These are phyloP conservation scores for Stropharia rugosoannulata DNA, from an alignment of 768 basidiomycete species.

Conservation along the genomic window DNA sequence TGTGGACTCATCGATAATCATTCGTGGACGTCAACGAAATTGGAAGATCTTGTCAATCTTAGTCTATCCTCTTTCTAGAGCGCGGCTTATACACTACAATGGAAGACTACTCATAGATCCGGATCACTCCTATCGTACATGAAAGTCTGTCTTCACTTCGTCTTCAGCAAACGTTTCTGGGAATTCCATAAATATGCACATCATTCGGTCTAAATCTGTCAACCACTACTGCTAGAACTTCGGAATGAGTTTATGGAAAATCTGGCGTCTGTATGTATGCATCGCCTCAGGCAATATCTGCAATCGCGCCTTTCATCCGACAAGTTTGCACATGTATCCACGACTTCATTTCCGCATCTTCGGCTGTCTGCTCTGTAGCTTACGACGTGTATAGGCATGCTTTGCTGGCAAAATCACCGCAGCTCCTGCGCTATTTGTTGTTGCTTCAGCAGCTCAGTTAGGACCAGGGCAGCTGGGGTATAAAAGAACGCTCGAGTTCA, in stretches of 20 bases:
- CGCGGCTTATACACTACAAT: constrained; percentile 1
- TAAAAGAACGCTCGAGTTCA: constrained; percentile 10
- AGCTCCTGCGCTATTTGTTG: constrained; percentile 14
- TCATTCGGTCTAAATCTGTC: neutral
- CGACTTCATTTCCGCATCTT: constrained; percentile 20
- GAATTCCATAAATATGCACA: neutral
- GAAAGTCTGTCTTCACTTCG: neutral
- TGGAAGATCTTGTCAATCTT: constrained; percentile 15
- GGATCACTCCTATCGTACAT: constrained; percentile 6
- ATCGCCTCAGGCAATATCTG: constrained; percentile 6
- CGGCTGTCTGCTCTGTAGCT: constrained; percentile 13
- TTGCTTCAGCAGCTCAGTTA: constrained; percentile 5
- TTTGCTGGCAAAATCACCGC: constrained; percentile 23
- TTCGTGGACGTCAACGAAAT: neutral
- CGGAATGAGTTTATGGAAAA: constrained; percentile 2
- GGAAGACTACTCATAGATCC: neutral
- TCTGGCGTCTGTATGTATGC: neutral
- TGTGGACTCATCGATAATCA: constrained; percentile 6
- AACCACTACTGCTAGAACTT: constrained; percentile 3
- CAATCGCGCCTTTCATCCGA: constrained; percentile 10
- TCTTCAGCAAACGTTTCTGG: neutral
- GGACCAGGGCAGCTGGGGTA: constrained; percentile 11
- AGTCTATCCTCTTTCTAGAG: constrained; percentile 4
- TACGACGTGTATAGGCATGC: constrained; percentile 8
- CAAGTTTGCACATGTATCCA: constrained; percentile 12